These are phyloP conservation scores for apple (Malus domestica) DNA, from an alignment of 306 rosid species.

Conservation along the genomic window DNA sequence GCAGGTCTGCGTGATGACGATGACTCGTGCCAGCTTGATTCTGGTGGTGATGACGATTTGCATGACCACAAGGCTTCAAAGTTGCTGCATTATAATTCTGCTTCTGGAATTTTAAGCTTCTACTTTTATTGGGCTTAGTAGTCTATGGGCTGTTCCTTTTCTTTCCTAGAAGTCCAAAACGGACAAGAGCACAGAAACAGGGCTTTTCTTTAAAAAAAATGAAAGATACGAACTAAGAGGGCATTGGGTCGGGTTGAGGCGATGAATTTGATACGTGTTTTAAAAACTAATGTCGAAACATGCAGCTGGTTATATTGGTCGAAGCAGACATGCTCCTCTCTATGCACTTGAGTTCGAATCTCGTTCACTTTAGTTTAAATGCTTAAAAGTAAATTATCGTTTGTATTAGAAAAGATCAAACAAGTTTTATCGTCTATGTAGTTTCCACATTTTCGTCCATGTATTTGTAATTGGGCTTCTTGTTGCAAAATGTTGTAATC, in stretches of 20 bases:
- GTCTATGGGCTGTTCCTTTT: neutral
- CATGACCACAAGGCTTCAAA: slow-evolving; percentile 14
- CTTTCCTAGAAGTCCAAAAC: neutral
- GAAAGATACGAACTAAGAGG: neutral
- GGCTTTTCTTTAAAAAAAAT: neutral
- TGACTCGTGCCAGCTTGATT: slow-evolving; percentile 10
- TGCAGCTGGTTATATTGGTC: too few relatives aligned
- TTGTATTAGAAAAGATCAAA: too few relatives aligned
- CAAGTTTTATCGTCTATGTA: too few relatives aligned
- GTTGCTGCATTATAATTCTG: neutral
- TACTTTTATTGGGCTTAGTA: neutral
- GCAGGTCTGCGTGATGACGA: slow-evolving; percentile 6
- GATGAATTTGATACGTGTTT: too few relatives aligned
- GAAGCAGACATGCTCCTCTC: too few relatives aligned
- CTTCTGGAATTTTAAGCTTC: neutral
- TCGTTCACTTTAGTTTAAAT: too few relatives aligned
- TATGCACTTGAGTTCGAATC: too few relatives aligned
- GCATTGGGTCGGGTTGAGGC: neutral
- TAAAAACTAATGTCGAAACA: too few relatives aligned
- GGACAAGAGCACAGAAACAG: neutral
- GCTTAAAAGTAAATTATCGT: too few relatives aligned
- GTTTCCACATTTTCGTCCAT: too few relatives aligned
- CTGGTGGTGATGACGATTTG: slow-evolving; percentile 20
- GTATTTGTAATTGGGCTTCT: too few relatives aligned
- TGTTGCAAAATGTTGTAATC: too few relatives aligned